Conservation (phyloP, 129 eudicot species). For the Saussurea involucrata region DNA sequence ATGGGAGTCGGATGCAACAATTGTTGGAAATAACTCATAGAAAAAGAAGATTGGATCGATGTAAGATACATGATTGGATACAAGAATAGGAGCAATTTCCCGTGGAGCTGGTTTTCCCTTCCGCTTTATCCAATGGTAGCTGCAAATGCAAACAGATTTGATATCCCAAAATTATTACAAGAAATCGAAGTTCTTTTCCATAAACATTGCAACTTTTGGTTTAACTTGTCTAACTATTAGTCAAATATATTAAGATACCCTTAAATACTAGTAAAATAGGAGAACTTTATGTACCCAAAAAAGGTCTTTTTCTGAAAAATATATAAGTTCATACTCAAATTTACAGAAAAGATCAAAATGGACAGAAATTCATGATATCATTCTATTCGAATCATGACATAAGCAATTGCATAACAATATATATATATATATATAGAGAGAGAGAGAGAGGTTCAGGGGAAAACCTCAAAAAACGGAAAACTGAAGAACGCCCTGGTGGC, state of each 20-base stretch:
- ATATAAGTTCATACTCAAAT: neutral
- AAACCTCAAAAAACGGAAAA: too few relatives aligned
- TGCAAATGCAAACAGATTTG: conserved; percentile 26
- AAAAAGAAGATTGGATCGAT: conserved; percentile 93
- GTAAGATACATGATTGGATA: conserved; percentile 96
- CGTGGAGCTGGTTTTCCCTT: conserved; percentile 95
- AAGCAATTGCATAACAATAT: neutral
- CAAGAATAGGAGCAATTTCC: conserved; percentile 87
- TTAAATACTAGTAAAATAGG: neutral
- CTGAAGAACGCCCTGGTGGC: too few relatives aligned
- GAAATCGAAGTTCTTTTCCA: neutral
- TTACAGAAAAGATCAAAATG: conserved; percentile 4
- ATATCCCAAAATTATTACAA: neutral
- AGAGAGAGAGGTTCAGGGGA: too few relatives aligned
- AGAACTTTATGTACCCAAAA: neutral
- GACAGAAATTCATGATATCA: neutral
- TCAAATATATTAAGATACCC: neutral
- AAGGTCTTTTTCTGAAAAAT: neutral
- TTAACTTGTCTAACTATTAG: neutral
- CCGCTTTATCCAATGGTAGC: conserved; percentile 93
- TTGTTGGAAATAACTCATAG: conserved; percentile 86
- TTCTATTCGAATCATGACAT: neutral
- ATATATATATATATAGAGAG: too few relatives aligned
- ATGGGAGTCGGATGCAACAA: conserved; percentile 95
- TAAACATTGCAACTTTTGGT: neutral